phyloP scores from a whole-genome alignment of 139 green algal species.

The Tetraselmis striata region DNA sequence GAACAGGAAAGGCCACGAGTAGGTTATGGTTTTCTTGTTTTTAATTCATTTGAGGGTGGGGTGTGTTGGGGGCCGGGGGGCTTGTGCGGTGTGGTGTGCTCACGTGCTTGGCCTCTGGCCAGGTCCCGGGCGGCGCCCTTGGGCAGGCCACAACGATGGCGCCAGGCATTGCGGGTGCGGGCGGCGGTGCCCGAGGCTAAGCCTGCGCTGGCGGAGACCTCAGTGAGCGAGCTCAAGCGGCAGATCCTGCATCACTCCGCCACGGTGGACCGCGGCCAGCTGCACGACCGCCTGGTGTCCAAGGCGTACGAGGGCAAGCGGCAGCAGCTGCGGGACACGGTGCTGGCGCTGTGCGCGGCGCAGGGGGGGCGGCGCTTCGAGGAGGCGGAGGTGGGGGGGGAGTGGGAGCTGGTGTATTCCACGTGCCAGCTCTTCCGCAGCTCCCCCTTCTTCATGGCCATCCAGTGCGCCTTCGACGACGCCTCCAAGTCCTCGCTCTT shows the following conservation, averaged over 20 bases:
- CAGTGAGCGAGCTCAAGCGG: background rate
- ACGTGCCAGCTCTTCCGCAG: conserved; percentile 24
- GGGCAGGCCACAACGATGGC: background rate
- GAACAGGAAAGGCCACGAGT: no score
- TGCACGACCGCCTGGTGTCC: background rate
- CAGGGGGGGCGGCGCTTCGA: background rate
- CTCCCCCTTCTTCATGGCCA: conserved; percentile 30
- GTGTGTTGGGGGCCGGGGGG: no score
- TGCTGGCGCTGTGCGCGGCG: background rate
- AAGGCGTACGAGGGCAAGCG: background rate
- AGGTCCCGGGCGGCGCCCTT: background rate
- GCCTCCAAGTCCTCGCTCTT: conserved; percentile 11
- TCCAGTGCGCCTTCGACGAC: conserved; percentile 18
- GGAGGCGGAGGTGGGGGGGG: background rate
- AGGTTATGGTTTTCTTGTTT: no score
- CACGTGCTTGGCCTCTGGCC: no score
- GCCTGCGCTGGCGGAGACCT: background rate
- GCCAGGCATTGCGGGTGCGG: background rate
- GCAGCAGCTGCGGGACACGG: background rate
- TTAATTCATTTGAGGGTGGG: no score
- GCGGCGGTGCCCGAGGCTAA: background rate
- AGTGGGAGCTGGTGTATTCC: conserved; percentile 25
- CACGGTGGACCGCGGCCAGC: background rate
- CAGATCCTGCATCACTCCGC: background rate
- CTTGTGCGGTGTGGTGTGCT: no score